Evolutionary conservation across 2,329 filamentous ascomycete genomes (phyloP).

Genomic region (Cladobotryum mycophilum): DNA sequence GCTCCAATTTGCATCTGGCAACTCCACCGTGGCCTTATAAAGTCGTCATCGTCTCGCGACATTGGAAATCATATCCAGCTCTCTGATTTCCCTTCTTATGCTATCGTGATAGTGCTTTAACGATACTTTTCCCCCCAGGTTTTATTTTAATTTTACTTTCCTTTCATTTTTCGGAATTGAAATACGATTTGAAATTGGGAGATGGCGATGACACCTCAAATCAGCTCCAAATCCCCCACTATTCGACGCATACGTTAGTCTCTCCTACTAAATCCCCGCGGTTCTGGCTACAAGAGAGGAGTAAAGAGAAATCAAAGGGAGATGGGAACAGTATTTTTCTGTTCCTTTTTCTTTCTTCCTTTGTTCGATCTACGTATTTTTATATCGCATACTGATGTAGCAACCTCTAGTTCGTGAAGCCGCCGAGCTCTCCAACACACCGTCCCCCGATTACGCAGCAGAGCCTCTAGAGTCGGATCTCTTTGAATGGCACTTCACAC

Average conservation of each 20-base stretch:
- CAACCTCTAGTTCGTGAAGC: slow-evolving; percentile 71
- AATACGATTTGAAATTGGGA: slow-evolving; percentile 27
- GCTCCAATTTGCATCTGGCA: no score
- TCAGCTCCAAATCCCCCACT: slow-evolving; percentile 75
- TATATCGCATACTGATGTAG: not conserved
- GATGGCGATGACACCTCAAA: slow-evolving; percentile 34
- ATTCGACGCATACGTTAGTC: slow-evolving; percentile 73
- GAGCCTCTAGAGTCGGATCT: slow-evolving; percentile 81
- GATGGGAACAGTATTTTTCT: not conserved
- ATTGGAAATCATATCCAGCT: not conserved
- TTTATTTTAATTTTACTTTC: not conserved
- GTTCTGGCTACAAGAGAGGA: not conserved
- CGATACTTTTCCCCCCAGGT: no score
- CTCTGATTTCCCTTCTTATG: not conserved
- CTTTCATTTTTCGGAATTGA: not conserved
- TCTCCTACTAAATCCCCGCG: not conserved
- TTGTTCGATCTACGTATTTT: not conserved
- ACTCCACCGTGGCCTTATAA: no score
- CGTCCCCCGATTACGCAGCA: slow-evolving; percentile 80
- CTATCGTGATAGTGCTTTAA: not conserved
- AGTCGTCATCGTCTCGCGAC: no score
- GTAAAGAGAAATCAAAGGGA: no score
- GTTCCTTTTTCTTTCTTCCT: not conserved
- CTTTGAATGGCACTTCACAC: slow-evolving; percentile 98
- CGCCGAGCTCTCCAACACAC: slow-evolving; percentile 70